Evolutionary conservation across 495 filamentous ascomycete species (phyloP), one percentile per base, ranked within the genome.

Genomic region (Lasiosphaeria ovina): DNA sequence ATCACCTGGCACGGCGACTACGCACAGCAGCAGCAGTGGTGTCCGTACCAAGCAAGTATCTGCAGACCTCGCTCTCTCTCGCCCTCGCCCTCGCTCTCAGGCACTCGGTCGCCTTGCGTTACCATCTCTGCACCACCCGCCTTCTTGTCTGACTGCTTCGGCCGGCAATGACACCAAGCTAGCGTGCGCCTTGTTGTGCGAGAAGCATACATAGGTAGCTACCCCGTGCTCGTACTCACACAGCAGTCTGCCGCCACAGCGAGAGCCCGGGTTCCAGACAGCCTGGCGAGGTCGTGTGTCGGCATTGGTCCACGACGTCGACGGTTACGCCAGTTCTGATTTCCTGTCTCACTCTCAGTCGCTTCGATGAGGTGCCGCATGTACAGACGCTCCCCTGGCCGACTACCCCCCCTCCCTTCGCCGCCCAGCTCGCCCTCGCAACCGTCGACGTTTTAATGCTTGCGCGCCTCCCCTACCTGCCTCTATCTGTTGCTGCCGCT

Each of bases 331-430:
- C n/a, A 59, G 36, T 7, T 47, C 24, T 24, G 24, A 24, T 24
- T 45, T 47, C 44, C 38, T 65, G 63, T 65, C 59, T 57, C 59
- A 45, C 48, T 48, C 38, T 42, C 44, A 32, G 44, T 47, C 44
- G 44, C 44, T 51, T 33, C 55, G 44, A 49, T 57, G 55, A 44
- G 32, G 31, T 59, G 55, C 54, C 11, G 44, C 48, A 63, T 51
- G 14, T 55, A 45, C 56, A 52, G 11, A 17, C 11, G 9, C 50
- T 52, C 10, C 50, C 50, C 50, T 3, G 50, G 6, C 32, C 50
- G 12, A 11, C 34, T 14, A 35, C 24, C 24, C 50, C 44, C 16
- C 38, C 14, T 10, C 34, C 47, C 35, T 11, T 55, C 50, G 14
- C 3, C 49, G 0, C 34, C 32, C 55, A 8, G 38, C 36, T 38